Percentiles rank a stretch among this genome's conserved stretches.
phyloP scores from a whole-genome alignment of 306 rosid genomes.

The Ziziphus jujuba region DNA sequence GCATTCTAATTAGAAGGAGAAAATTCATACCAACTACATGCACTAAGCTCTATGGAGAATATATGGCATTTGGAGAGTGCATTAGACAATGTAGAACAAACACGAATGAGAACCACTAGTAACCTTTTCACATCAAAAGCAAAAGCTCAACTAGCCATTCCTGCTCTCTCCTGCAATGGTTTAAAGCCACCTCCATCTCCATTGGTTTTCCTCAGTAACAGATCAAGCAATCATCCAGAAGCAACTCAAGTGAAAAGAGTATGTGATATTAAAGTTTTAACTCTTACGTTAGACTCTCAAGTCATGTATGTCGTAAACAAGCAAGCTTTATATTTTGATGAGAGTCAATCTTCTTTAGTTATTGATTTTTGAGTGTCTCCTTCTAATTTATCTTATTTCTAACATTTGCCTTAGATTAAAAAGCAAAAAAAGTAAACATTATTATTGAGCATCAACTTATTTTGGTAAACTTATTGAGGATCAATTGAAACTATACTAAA shows the following conservation, averaged over 20 bases:
- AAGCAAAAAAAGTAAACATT: neutral
- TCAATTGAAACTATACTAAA: neutral
- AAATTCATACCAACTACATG: too few relatives aligned
- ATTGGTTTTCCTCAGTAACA: too few relatives aligned
- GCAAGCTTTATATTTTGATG: neutral
- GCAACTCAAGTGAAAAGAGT: neutral
- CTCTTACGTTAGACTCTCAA: neutral
- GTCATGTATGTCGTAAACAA: neutral
- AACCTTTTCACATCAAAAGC: neutral
- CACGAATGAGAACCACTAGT: neutral
- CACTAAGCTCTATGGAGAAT: too few relatives aligned
- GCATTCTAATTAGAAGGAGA: too few relatives aligned
- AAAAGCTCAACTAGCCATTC: neutral
- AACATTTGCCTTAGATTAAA: too few relatives aligned
- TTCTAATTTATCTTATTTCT: too few relatives aligned
- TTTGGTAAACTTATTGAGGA: constrained; percentile 8
- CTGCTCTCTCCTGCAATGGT: neutral
- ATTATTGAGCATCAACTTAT: constrained; percentile 8
- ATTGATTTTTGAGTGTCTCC: too few relatives aligned
- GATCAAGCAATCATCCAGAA: neutral
- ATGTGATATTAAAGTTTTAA: neutral
- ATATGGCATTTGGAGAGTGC: neutral
- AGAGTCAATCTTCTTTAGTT: neutral
- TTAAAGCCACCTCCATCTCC: neutral
- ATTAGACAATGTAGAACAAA: neutral